Evolutionary conservation across 306 rosid species (phyloP), one percentile per base, ranked within the genome.

Genomic region (Glycine latifolia): DNA sequence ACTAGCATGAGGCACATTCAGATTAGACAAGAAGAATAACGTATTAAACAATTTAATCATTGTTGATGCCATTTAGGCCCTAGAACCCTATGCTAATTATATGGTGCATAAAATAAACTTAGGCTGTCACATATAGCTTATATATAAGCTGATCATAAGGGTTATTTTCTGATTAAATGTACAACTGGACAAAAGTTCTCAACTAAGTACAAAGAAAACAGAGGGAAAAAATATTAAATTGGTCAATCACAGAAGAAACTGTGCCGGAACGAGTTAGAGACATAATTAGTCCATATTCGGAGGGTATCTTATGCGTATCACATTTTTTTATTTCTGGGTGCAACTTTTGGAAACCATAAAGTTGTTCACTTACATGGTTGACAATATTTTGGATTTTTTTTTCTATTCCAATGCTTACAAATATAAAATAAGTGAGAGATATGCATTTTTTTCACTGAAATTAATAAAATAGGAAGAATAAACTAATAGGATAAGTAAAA

Each of bases 71-170:
- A 73, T 71, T 35, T 16, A 53, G 53, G 62, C 48, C 39, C 37
- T 12, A 47, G 70, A 83, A 54, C 10, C 63, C 70, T 62, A 77
- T 65, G 80, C 71, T 55, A 63, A 62, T 63, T 26, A 16, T 62
- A 8, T 48, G 76, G 49, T 46, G 43, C 47, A 55, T 37, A 16
- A 46, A 53, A 77, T 11, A 83, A 53, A 41, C 26, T 31, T 15
- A 35, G 50, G 74, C 31, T 48, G 68, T 68, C 49, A 55, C 55
- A 59, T 46, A 44, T 15, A 58, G 47, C 41, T 31, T 50, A 50
- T 12, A 50, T 20, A 46, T 52, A 26, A 1, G 44, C 44, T 78
- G 75, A 31, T 67, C 82, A 54, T 10, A 58, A 10, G 8, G 10
- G 48, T 66, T 78, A 39, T 78, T 41, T 55, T 53, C 39, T 10